These are phyloP conservation scores for Echria macrotheca DNA, from an alignment of 495 filamentous ascomycete species.

Conservation along the genomic window DNA sequence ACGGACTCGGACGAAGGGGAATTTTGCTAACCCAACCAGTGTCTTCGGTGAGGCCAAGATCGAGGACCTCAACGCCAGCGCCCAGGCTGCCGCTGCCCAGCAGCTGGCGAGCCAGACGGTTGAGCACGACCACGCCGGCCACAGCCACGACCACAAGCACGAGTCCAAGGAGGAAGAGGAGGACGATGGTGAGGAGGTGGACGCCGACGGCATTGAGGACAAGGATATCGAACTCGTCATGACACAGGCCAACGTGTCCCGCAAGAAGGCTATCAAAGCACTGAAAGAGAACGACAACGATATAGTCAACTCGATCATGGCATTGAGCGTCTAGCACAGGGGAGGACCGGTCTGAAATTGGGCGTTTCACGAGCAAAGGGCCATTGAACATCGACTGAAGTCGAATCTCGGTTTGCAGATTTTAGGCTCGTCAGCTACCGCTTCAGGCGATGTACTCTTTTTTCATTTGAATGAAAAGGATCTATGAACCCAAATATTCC, in stretches of 20 bases:
- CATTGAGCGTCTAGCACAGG: slow-evolving; percentile 79
- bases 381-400: no score
- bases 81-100: slow-evolving; percentile 88
- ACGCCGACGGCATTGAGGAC: slow-evolving; percentile 86
- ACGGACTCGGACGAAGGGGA: not conserved
- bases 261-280: slow-evolving; percentile 98
- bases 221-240: slow-evolving; percentile 99
- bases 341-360: no score
- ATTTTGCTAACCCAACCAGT: slow-evolving; percentile 40
- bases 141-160: slow-evolving; percentile 57
- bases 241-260: slow-evolving; percentile 90
- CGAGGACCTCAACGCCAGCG: slow-evolving; percentile 96
- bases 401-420: no score
- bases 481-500: no score
- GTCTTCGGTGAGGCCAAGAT: slow-evolving; percentile 99
- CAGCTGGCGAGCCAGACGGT: slow-evolving; percentile 75
- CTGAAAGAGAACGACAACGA: slow-evolving; percentile 99
- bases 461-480: no score
- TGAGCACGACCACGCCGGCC: slow-evolving; percentile 57
- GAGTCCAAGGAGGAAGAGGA: slow-evolving; percentile 81
- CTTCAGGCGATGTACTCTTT: no score
- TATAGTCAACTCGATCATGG: slow-evolving; percentile 99
- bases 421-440: no score
- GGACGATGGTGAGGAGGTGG: slow-evolving; percentile 93
- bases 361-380: no score